Evolutionary conservation across 148 eudicot species (phyloP).

Genomic region (Spergularia marina): DNA sequence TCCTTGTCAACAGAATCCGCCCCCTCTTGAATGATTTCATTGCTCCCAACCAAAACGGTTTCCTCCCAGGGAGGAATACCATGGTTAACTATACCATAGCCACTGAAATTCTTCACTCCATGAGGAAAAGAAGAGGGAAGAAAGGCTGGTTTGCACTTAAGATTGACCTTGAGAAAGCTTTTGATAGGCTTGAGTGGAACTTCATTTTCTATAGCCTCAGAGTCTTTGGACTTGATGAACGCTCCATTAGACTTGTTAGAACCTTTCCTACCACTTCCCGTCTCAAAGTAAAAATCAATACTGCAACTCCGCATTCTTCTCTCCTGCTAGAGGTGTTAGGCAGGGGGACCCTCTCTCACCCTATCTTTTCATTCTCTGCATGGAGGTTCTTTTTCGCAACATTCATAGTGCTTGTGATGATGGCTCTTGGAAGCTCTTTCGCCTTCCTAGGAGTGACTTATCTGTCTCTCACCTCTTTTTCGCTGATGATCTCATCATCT

Average conservation of each 20-base stretch:
- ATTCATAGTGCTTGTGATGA: not conserved
- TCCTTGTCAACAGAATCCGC: too few relatives aligned
- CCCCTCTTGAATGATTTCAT: too few relatives aligned
- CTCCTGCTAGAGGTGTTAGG: not conserved
- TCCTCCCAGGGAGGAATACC: too few relatives aligned
- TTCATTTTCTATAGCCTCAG: not conserved
- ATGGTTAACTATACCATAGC: too few relatives aligned
- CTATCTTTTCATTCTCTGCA: not conserved
- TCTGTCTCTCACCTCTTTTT: not conserved
- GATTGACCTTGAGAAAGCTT: too few relatives aligned
- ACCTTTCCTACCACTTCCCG: not conserved
- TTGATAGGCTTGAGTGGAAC: not conserved
- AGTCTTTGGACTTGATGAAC: not conserved
- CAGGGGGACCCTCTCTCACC: constrained; percentile 1
- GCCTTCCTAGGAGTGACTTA: not conserved
- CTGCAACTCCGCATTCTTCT: not conserved
- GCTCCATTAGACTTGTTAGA: not conserved
- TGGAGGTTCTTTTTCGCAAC: not conserved
- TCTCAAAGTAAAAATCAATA: not conserved
- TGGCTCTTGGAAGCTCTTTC: not conserved
- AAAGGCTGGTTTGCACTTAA: too few relatives aligned
- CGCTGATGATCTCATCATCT: not conserved
- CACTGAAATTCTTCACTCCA: not conserved
- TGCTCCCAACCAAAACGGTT: too few relatives aligned
- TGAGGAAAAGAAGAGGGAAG: too few relatives aligned